Percentiles rank a stretch among this genome's conserved stretches.
Conservation (phyloP, 768 basidiomycete species). For the Grammothele lineata region DNA sequence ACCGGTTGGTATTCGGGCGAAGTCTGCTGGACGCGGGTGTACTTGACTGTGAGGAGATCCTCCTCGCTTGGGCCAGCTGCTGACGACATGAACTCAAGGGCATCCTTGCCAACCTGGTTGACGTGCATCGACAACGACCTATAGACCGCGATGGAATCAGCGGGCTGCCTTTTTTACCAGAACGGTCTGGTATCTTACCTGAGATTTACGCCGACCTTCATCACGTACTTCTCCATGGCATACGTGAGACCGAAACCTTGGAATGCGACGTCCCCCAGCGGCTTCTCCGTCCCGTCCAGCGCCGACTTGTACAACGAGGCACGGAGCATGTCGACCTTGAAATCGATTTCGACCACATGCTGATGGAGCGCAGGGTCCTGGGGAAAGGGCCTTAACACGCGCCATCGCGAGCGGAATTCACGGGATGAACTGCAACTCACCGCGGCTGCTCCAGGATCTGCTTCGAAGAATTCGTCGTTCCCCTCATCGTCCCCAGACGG, state of each 20-base stretch:
- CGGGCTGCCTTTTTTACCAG: too few relatives aligned
- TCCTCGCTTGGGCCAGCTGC: slow-evolving; percentile 38
- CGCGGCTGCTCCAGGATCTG: slow-evolving; percentile 51
- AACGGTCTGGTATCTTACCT: too few relatives aligned
- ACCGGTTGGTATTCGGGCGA: slow-evolving; percentile 81
- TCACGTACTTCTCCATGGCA: slow-evolving; percentile 74
- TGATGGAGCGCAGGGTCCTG: slow-evolving; percentile 45
- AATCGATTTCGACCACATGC: slow-evolving; percentile 77
- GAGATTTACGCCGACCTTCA: slow-evolving; percentile 81
- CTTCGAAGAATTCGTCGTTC: slow-evolving; percentile 69
- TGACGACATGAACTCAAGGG: slow-evolving; percentile 67
- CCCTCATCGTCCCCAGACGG: slow-evolving; percentile 35
- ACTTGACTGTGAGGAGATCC: slow-evolving; percentile 76
- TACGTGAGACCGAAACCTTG: slow-evolving; percentile 76
- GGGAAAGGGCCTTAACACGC: slow-evolving; percentile 12
- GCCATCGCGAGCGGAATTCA: not conserved
- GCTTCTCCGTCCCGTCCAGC: slow-evolving; percentile 57
- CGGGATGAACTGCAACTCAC: slow-evolving; percentile 22
- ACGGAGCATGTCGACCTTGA: slow-evolving; percentile 79
- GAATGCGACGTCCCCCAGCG: slow-evolving; percentile 74
- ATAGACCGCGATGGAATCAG: too few relatives aligned
- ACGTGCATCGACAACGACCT: slow-evolving; percentile 78
- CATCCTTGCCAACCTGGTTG: slow-evolving; percentile 47
- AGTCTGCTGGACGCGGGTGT: slow-evolving; percentile 71
- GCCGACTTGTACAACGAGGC: slow-evolving; percentile 74